Evolutionary conservation across 2,329 filamentous ascomycete genomes (phyloP), one percentile per base, ranked within the genome.

Genomic region (Paradendryphiella salina): DNA sequence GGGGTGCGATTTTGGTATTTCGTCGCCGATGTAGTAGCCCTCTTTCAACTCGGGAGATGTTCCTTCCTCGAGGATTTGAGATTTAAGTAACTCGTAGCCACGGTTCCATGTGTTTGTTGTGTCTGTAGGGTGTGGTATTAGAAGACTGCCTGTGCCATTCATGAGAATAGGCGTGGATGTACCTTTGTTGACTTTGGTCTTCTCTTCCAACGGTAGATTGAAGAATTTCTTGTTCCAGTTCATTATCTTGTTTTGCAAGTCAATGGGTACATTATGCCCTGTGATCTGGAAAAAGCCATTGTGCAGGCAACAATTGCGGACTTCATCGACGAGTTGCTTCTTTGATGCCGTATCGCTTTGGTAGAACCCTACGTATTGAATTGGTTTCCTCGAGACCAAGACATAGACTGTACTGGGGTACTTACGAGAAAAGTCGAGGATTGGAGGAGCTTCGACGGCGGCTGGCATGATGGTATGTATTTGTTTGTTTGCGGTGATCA

Each of bases 231-330:
- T 74, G 14, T 71, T 71, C 54, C 69, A 73, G 6, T 60, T 29
- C 64, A 79, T 70, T 9, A 76, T 70, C 5, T 61, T 60, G 2
- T 70, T 57, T 44, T 77, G 75, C 2, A 78, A 53, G 1, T 70
- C 63, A 6, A 68, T 35, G 1, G 76, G 70, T 5, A 78, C 69
- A 1, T 67, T 61, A 44, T 78, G 75, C 21, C 73, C 73, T 2
- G 69, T 73, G 52, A 78, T 76, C 47, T 78, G 76, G 60, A 78
- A 79, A 61, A 79, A 79, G 15, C 77, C 76, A 61, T 70, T 70
- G 51, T 69, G 61, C 13, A 66, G 47, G 50, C 70, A 72, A 50
- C 64, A 69, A 15, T 65, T 56, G 14, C 63, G 57, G 11, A 72
- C 62, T 32, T 67, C 51, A 1, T 63, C 58, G 23, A 71, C 63